Evolutionary conservation across 1,284 basidiomycete species (phyloP), one percentile per base, ranked within the genome.

Genomic region (Microbotryum scabiosae): DNA sequence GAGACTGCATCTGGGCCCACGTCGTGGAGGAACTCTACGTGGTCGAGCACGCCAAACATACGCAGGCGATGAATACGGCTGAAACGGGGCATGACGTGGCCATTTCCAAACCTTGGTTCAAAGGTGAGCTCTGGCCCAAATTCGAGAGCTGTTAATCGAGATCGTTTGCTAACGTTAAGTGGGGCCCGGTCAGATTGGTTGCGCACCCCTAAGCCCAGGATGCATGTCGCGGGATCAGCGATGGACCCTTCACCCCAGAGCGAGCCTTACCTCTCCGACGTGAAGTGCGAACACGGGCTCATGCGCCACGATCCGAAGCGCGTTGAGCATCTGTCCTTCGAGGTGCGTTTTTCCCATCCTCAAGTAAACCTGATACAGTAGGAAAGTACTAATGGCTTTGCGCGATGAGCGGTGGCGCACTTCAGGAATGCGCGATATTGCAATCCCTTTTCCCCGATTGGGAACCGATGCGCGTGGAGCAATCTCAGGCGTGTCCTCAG

Each of bases 41-140:
- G 62, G 75, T 80, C 12, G 78, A 84, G 65, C 87, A 89, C 73
- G 82, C 84, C 32, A 78, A 75, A 57, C 70, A 79, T 51, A 75
- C 79, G 5, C 78, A 79, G 14, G 57, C 51, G 20, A 57, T 59
- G 26, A 50, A 51, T 3, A 51, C 25, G 6, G 57, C 56, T n/a
- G 54, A 59, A 21, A 64, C 59, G 50, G 44, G 18, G 8, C 43
- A 14, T 7, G 36, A 18, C 14, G 55, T 58, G 23, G 51, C 45
- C n/a, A 82, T 89, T 69, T 88, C 88, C 2, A 87, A 84, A 70
- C 72, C 75, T 14, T 90, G 88, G 88, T 71, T 87, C 5, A 85
- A 80, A 80, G 87, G 87, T 85, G 65, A 59, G 64, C 36, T n/a
- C n/a, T n/a, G n/a, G n/a, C n/a, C n/a, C n/a, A n/a, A n/a, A n/a